Conservation (phyloP, 179 eudicot species). For the Drosera spatulata region DNA sequence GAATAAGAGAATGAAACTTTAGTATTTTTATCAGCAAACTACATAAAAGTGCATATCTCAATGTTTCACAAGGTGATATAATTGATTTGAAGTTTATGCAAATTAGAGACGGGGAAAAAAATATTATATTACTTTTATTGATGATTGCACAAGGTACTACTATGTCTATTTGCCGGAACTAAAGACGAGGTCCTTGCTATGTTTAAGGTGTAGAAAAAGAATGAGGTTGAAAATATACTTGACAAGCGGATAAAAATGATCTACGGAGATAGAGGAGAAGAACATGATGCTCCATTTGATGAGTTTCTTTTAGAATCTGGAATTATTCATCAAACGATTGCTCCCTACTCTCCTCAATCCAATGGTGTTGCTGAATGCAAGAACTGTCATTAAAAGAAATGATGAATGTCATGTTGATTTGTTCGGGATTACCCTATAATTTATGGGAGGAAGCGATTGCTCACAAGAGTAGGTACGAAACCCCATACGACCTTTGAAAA, state of each 20-base stretch:
- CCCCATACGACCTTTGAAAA: not conserved
- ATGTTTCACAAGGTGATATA: no score
- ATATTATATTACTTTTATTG: no score
- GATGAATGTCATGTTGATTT: slow-evolving; percentile 2
- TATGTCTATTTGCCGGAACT: no score
- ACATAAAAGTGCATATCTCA: no score
- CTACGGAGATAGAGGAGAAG: not conserved
- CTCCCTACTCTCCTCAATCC: not conserved
- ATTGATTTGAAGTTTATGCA: no score
- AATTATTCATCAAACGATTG: not conserved
- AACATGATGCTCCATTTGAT: not conserved
- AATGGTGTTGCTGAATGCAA: not conserved
- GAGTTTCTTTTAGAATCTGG: not conserved
- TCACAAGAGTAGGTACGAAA: not conserved
- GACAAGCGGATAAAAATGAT: no score
- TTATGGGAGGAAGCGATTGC: not conserved
- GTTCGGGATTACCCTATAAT: not conserved
- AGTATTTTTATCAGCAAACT: no score
- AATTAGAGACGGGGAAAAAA: no score
- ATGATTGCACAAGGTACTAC: no score
- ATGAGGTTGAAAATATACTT: not conserved
- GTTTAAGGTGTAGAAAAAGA: not conserved
- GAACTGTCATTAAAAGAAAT: not conserved
- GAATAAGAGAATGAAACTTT: no score
- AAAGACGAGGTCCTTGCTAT: not conserved